These are phyloP conservation scores for Mycena kentingensis DNA, from an alignment of 768 basidiomycete genomes.

Conservation along the genomic window DNA sequence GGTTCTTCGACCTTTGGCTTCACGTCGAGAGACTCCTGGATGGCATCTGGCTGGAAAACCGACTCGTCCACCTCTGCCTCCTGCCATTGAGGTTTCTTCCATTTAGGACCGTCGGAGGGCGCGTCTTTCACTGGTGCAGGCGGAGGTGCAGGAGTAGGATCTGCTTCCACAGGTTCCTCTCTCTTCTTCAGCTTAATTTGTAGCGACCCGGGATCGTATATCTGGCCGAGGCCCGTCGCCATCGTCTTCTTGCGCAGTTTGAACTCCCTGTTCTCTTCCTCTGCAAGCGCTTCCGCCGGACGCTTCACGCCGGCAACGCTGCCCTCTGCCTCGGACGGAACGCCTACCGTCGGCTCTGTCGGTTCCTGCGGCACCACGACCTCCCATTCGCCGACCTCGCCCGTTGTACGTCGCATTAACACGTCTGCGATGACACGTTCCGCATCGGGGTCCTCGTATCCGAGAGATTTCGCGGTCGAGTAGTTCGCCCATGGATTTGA, in stretches of 20 bases:
- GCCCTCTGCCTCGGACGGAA: constrained; percentile 22
- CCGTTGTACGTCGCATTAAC: constrained; percentile 61
- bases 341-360: constrained; percentile 24
- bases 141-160: constrained; percentile 11
- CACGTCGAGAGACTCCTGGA: no score
- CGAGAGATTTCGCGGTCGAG: constrained; percentile 83
- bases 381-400: constrained; percentile 79
- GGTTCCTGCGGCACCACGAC: constrained; percentile 44
- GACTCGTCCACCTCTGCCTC: constrained; percentile 19
- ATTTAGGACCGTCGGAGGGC: constrained; percentile 27
- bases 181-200: constrained; percentile 66
- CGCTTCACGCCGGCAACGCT: constrained; percentile 39
- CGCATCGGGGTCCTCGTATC: constrained; percentile 75
- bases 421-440: constrained; percentile 63
- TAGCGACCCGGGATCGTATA: constrained; percentile 79
- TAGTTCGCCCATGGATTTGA: constrained; percentile 81
- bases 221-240: constrained; percentile 65
- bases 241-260: constrained; percentile 69
- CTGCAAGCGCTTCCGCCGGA: constrained; percentile 39
- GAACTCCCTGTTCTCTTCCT: constrained; percentile 62
- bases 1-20: not conserved
- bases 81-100: constrained; percentile 37
- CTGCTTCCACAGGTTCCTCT: constrained; percentile 36
- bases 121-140: constrained; percentile 8
- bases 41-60: no score